Percentiles rank a stretch among this genome's conserved stretches.
phyloP scores from a whole-genome alignment of 139 green algal species.

The Micractinium conductrix region DNA sequence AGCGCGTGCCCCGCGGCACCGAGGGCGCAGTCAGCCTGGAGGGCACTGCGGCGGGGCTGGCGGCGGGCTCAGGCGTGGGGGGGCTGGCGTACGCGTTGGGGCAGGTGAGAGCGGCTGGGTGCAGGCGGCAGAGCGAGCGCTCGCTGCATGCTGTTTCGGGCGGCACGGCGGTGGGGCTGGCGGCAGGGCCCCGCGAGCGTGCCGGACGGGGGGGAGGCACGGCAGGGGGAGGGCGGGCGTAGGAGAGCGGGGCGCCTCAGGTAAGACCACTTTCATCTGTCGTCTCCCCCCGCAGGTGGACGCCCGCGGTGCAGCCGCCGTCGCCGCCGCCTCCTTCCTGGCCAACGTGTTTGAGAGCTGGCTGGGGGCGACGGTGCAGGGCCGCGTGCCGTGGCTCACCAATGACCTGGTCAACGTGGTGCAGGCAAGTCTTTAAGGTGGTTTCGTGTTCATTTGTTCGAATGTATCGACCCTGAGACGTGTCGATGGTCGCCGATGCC shows the following conservation, averaged over 20 bases:
- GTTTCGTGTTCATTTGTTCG: too few species aligned
- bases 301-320: constrained; percentile 35
- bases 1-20: constrained; percentile 89
- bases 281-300: constrained; percentile 52
- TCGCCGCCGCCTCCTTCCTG: constrained; percentile 65
- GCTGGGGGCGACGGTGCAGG: constrained; percentile 88
- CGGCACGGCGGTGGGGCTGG: too few species aligned
- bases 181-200: neutral
- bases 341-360: constrained; percentile 94
- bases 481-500: too few species aligned
- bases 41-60: constrained; percentile 85
- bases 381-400: constrained; percentile 80
- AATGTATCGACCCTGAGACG: too few species aligned
- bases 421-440: too few species aligned
- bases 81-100: constrained; percentile 4
- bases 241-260: too few species aligned
- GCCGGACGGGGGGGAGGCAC: too few species aligned
- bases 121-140: too few species aligned
- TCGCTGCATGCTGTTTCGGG: too few species aligned
- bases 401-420: constrained; percentile 98
- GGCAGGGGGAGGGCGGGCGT: too few species aligned
- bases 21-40: constrained; percentile 96
- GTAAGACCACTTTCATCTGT: neutral
- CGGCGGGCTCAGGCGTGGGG: constrained; percentile 54
- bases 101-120: neutral